These are phyloP conservation scores for Williopsis jadinii DNA, from an alignment of 1,139 yeast species.

Conservation along the genomic window DNA sequence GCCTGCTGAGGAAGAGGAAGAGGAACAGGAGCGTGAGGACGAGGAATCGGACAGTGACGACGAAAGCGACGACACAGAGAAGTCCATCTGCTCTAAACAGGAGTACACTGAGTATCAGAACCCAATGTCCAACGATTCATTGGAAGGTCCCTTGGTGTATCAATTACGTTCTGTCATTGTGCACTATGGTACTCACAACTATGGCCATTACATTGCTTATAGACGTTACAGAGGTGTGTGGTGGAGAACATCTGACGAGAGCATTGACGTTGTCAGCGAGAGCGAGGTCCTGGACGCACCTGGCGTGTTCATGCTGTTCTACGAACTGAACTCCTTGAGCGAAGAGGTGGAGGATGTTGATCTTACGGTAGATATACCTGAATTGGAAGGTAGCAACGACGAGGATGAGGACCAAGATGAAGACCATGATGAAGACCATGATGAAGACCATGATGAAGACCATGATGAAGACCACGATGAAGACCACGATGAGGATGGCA, in stretches of 20 bases:
- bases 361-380: background rate
- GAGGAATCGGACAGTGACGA: background rate
- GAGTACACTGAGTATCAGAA: constrained; percentile 2
- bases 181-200: constrained; percentile 91
- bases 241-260: constrained; percentile 95
- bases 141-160: constrained; percentile 44
- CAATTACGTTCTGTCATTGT: constrained; percentile 77
- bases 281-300: constrained; percentile 73
- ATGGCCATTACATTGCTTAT: constrained; percentile 89
- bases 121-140: constrained; percentile 18
- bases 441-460: constrained; percentile 2
- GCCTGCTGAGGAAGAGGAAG: constrained; percentile 11
- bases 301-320: constrained; percentile 90
- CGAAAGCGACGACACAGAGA: background rate
- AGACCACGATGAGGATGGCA: background rate
- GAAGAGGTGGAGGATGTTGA: constrained; percentile 21
- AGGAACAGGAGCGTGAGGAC: constrained; percentile 7
- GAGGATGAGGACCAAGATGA: constrained; percentile 9
- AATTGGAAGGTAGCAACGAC: constrained; percentile 3
- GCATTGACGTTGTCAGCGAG: constrained; percentile 72
- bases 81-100: background rate
- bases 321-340: constrained; percentile 50
- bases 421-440: background rate
- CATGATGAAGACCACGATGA: constrained; percentile 2
- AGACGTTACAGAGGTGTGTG: constrained; percentile 75